Base-by-base conservation (phyloP, 306 rosid genomes). In the Cyamopsis tetragonoloba region DNA sequence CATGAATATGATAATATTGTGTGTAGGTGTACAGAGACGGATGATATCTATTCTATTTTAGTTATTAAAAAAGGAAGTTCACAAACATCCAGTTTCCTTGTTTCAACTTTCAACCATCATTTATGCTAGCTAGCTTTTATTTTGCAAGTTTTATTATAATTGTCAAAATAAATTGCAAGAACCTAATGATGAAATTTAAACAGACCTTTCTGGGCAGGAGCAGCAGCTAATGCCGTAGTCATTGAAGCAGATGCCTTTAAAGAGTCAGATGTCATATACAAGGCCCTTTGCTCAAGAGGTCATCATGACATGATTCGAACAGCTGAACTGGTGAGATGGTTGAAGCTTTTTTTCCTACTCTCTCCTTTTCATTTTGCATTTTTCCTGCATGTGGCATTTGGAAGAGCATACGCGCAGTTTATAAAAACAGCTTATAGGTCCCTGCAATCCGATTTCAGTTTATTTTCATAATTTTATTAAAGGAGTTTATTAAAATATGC, bases 171-270 rank as follows among this genome's bases (percentile, higher is more conserved):
- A 39, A 28, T 24, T 66, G 32, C 14, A 61, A 70, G 61, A 53
- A 71, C 30, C 78, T 77, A 75, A 80, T 51, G 56, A 30, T 78
- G 71, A 79, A 79, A 74, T 73, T 78, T 67, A 72, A 69, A 62
- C 89, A 92, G 96, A 66, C 91, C 98, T 56, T 89, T 93, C 80
- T 89, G 97, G 95, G 84, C 86, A 26, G 97, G 88, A 80, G 97
- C 96, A 39, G 81, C 87, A 24, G 89, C 77, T 47, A 93, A 85
- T 78, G 98, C 92, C 6, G 91, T 92, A 26, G 47, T 80, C 60
- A 92, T 92, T 41, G 98, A 93, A 79, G 96, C 95, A 38, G 96
- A 93, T 59, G 98, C 98, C 70, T 93, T 93, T 41, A 93, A 93
- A 79, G 98, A 93, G 86, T 86, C 96, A 46, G 97, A 93, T 72